Percentiles rank a stretch among this genome's conserved stretches.
Conservation (phyloP, 2,329 filamentous ascomycete species). For the Pseudocercospora macadamiae region DNA sequence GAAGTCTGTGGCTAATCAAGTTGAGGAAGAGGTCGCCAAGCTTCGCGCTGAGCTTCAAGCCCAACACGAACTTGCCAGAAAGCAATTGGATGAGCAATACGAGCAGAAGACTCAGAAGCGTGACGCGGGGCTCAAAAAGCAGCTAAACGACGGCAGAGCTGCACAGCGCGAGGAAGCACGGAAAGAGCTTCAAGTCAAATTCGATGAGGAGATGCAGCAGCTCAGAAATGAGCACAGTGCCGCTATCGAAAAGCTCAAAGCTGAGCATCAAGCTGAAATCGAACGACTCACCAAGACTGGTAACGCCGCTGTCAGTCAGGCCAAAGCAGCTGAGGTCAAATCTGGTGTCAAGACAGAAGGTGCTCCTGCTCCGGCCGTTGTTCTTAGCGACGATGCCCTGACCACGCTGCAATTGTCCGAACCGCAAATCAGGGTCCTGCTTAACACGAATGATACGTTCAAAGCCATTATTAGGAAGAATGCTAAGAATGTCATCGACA, state of each 20-base stretch:
- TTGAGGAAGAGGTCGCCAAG: constrained; percentile 46
- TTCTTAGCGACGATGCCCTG: constrained; percentile 23
- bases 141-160: constrained; percentile 57
- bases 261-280: constrained; percentile 42
- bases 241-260: constrained; percentile 45
- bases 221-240: constrained; percentile 51
- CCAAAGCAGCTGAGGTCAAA: constrained; percentile 37
- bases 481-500: constrained; percentile 50
- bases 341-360: constrained; percentile 39
- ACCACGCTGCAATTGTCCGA: constrained; percentile 48
- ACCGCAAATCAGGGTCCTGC: constrained; percentile 53
- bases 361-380: constrained; percentile 36
- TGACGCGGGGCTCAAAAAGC: constrained; percentile 71
- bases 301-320: constrained; percentile 41
- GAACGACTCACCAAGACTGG: constrained; percentile 41
- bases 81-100: constrained; percentile 53
- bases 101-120: constrained; percentile 65
- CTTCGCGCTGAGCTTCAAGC: constrained; percentile 43
- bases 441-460: constrained; percentile 54
- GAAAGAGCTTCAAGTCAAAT: constrained; percentile 42
- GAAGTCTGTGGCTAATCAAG: constrained; percentile 52
- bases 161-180: constrained; percentile 42
- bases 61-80: constrained; percentile 41
- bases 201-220: constrained; percentile 54
- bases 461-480: constrained; percentile 56